Evolutionary conservation across 768 basidiomycete genomes (phyloP).

Genomic region (Pulveroboletus ravenelii): DNA sequence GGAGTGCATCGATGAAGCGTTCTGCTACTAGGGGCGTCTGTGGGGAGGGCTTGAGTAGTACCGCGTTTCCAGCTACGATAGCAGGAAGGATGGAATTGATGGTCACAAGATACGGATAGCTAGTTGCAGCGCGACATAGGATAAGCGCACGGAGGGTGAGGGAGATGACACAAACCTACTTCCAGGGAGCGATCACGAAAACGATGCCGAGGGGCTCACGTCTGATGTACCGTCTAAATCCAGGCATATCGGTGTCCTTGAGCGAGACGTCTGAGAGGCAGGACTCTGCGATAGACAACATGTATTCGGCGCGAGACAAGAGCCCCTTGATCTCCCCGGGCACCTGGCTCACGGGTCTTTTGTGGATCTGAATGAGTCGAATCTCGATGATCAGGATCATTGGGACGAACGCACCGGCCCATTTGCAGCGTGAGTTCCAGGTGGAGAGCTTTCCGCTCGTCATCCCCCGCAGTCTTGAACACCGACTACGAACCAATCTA

Average conservation of each 20-base stretch:
- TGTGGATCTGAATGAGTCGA: not conserved
- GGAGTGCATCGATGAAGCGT: slow-evolving; percentile 64
- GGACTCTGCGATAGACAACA: slow-evolving; percentile 77
- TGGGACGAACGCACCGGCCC: slow-evolving; percentile 62
- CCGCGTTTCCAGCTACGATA: slow-evolving; percentile 83
- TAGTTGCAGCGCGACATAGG: slow-evolving; percentile 23
- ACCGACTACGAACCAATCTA: slow-evolving; percentile 35
- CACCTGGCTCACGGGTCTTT: slow-evolving; percentile 73
- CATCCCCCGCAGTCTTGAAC: slow-evolving; percentile 40
- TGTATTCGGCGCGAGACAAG: slow-evolving; percentile 75
- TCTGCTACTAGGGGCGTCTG: slow-evolving; percentile 91
- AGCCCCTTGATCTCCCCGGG: slow-evolving; percentile 79
- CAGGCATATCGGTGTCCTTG: slow-evolving; percentile 73
- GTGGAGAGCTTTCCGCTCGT: slow-evolving; percentile 48
- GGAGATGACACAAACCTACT: slow-evolving; percentile 44
- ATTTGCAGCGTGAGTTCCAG: slow-evolving; percentile 83
- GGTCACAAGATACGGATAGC: slow-evolving; percentile 85
- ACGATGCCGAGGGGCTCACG: slow-evolving; percentile 84
- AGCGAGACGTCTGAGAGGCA: slow-evolving; percentile 72
- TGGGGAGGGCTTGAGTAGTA: slow-evolving; percentile 92
- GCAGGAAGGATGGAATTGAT: slow-evolving; percentile 93
- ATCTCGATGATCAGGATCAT: not conserved
- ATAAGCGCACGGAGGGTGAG: not conserved
- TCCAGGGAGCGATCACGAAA: slow-evolving; percentile 88
- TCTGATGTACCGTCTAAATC: slow-evolving; percentile 79